Evolutionary conservation across 2,329 filamentous ascomycete genomes (phyloP).

Genomic region (Colletotrichum magnum): DNA sequence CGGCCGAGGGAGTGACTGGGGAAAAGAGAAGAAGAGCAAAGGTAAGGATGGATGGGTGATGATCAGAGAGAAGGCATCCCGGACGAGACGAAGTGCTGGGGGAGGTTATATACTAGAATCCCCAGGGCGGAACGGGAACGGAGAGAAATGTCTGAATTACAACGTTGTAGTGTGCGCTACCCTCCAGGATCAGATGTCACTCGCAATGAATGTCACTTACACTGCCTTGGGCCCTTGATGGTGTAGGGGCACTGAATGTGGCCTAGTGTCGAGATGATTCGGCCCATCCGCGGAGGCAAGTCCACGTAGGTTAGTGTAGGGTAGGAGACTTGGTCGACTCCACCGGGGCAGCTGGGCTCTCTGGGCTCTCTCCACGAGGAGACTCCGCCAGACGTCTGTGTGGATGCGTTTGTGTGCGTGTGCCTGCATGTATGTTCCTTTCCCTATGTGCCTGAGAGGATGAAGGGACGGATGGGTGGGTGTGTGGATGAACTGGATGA

Average conservation of each 20-base stretch:
- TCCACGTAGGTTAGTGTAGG: too few species aligned
- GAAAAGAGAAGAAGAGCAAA: conserved; percentile 14
- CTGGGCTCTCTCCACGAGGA: conserved; percentile 19
- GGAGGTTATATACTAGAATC: conserved; percentile 35
- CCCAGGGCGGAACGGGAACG: conserved; percentile 12
- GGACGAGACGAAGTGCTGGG: conserved; percentile 12
- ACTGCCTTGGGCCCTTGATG: background rate
- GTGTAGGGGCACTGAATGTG: background rate
- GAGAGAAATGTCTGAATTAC: conserved; percentile 17
- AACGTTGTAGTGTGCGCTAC: conserved; percentile 8
- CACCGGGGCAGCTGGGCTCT: conserved; percentile 21
- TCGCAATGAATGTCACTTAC: conserved; percentile 8
- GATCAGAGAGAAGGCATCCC: background rate
- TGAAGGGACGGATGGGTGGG: background rate
- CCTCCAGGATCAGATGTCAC: conserved; percentile 31
- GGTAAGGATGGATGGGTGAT: conserved; percentile 36
- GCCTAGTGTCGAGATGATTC: conserved; percentile 15
- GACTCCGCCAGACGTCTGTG: conserved; percentile 9
- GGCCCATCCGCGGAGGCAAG: conserved; percentile 31
- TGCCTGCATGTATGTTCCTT: conserved; percentile 3
- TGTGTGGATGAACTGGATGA: background rate
- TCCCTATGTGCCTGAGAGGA: background rate
- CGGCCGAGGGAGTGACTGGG: conserved; percentile 36
- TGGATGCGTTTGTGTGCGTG: too few species aligned
- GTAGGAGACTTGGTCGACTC: conserved; percentile 20